A percentile compares a stretch with the other conserved stretches of the same genome.
Conservation (phyloP, 2,329 filamentous ascomycete genomes). For the Triangularia verruculosa region DNA sequence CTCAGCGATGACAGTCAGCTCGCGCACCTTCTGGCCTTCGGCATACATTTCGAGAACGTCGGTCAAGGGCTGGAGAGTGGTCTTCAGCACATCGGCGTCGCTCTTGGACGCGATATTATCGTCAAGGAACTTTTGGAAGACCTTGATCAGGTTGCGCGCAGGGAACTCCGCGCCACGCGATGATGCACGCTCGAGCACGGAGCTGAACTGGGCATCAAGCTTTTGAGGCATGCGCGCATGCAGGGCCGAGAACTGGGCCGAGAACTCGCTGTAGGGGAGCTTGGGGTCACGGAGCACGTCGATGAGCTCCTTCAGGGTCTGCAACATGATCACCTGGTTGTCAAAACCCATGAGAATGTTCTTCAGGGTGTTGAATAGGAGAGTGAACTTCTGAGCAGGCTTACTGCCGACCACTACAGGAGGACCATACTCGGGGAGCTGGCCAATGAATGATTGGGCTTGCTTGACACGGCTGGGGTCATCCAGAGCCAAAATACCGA, state of each 20-base stretch:
- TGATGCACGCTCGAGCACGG: conserved; percentile 81
- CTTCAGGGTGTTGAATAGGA: conserved; percentile 72
- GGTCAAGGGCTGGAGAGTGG: conserved; percentile 70
- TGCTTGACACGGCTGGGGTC: conserved; percentile 96
- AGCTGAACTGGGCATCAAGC: conserved; percentile 76
- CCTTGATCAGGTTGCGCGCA: conserved; percentile 79
- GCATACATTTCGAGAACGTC: conserved; percentile 76
- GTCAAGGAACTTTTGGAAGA: conserved; percentile 82
- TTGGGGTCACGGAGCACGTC: conserved; percentile 85
- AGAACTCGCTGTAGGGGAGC: conserved; percentile 95
- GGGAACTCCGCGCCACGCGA: conserved; percentile 83
- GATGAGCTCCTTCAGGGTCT: conserved; percentile 83
- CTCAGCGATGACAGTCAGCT: conserved; percentile 75
- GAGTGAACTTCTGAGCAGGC: conserved; percentile 80
- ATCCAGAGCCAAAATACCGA: conserved; percentile 94
- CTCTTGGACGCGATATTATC: conserved; percentile 67
- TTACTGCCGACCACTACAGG: conserved; percentile 88
- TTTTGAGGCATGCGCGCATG: conserved; percentile 96
- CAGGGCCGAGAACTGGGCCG: conserved; percentile 91
- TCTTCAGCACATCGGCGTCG: conserved; percentile 71
- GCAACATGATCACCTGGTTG: conserved; percentile 93
- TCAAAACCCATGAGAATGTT: conserved; percentile 94
- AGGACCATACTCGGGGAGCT: conserved; percentile 81
- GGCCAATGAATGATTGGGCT: conserved; percentile 87
- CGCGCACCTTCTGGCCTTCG: conserved; percentile 87